A percentile compares a stretch with the other conserved stretches of the same genome.
phyloP scores from a whole-genome alignment of 768 basidiomycete genomes.

The Clavulina sp. region DNA sequence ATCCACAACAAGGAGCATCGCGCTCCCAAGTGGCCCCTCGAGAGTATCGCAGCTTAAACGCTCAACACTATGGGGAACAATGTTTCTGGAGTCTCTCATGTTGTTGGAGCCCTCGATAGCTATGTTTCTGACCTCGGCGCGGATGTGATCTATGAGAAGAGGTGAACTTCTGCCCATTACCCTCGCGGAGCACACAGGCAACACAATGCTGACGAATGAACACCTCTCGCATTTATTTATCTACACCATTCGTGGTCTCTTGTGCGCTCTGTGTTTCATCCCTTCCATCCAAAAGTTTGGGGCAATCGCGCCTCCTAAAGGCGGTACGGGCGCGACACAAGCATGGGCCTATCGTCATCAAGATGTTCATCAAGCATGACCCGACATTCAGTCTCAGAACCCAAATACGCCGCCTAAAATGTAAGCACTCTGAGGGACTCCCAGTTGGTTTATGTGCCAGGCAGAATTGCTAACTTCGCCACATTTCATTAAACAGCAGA shows the following conservation, averaged over 20 bases:
- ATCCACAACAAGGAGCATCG: too few relatives aligned
- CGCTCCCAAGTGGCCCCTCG: too few relatives aligned
- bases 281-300: slow-evolving; percentile 28
- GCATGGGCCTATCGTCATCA: slow-evolving; percentile 43
- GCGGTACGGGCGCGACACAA: slow-evolving; percentile 25
- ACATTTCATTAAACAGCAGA: slow-evolving; percentile 38
- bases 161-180: slow-evolving; percentile 26
- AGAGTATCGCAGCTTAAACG: too few relatives aligned
- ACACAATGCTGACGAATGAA: not conserved
- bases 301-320: slow-evolving; percentile 50
- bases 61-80: slow-evolving; percentile 64
- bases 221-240: not conserved
- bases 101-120: slow-evolving; percentile 70
- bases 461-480: not conserved
- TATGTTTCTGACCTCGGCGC: slow-evolving; percentile 77
- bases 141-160: slow-evolving; percentile 84
- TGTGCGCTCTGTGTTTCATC: not conserved
- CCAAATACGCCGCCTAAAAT: slow-evolving; percentile 62
- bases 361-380: slow-evolving; percentile 89
- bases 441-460: not conserved
- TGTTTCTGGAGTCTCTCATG: slow-evolving; percentile 53
- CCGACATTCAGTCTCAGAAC: slow-evolving; percentile 59
- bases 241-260: not conserved
- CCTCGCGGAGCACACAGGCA: not conserved
- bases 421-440: slow-evolving; percentile 18